Percentiles rank a stretch among this genome's conserved stretches.
Evolutionary conservation across 345 rosid genomes (phyloP).

Genomic region (Nasturtium officinale): DNA sequence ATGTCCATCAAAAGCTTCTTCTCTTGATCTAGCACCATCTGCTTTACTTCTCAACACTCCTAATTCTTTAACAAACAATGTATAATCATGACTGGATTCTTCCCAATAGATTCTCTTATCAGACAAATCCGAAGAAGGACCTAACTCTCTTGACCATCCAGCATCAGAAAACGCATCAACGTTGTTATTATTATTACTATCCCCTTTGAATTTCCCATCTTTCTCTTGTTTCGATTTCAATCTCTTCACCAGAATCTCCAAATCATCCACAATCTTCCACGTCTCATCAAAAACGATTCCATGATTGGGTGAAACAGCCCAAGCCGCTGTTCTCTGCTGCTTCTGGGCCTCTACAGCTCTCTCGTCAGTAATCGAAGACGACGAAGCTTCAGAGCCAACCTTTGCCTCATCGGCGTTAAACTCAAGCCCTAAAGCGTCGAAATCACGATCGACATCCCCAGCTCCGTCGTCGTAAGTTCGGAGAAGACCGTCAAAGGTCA

Average conservation of each 20-base stretch:
- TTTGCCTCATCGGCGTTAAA: conserved; percentile 54
- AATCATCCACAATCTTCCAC: conserved; percentile 93
- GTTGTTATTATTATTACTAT: conserved; percentile 34
- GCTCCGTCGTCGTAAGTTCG: conserved; percentile 98
- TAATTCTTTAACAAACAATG: conserved; percentile 66
- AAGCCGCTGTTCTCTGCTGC: conserved; percentile 88
- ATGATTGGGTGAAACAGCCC: conserved; percentile 96
- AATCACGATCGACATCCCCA: conserved; percentile 94
- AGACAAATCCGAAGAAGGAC: conserved; percentile 68
- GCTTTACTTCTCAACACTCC: conserved; percentile 80
- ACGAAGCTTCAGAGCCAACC: conserved; percentile 70
- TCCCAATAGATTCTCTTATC: conserved; percentile 85
- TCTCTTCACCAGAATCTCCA: conserved; percentile 89
- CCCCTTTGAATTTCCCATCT: conserved; percentile 64
- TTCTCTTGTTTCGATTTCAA: conserved; percentile 82
- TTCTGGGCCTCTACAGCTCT: conserved; percentile 73
- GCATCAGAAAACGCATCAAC: conserved; percentile 88
- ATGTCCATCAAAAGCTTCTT: conserved; percentile 97
- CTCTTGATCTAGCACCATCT: conserved; percentile 87
- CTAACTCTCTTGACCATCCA: conserved; percentile 74
- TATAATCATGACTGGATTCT: conserved; percentile 72
- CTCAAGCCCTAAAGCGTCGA: conserved; percentile 86
- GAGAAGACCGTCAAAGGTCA: conserved; percentile 83
- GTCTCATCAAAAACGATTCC: conserved; percentile 96
- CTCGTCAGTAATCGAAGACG: conserved; percentile 78